These are phyloP conservation scores for Pistacia vera DNA, from an alignment of 345 rosid genomes.

Conservation along the genomic window DNA sequence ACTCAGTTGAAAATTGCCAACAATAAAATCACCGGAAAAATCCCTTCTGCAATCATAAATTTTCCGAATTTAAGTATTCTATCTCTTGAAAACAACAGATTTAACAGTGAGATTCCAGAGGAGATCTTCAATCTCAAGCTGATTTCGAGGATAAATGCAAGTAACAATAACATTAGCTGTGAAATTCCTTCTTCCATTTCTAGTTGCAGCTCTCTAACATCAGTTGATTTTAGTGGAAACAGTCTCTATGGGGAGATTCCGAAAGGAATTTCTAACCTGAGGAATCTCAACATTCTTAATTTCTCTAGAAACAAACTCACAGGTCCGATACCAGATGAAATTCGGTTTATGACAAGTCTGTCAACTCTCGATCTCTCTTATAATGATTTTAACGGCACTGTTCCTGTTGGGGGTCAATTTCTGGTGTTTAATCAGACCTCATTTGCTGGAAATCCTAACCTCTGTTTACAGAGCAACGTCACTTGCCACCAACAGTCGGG, in stretches of 20 bases:
- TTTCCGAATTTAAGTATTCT: constrained; percentile 44
- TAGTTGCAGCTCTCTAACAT: constrained; percentile 43
- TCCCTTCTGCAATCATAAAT: constrained; percentile 67
- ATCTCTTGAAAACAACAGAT: constrained; percentile 49
- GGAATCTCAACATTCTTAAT: constrained; percentile 60
- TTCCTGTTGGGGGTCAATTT: too few species aligned
- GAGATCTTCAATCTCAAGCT: constrained; percentile 41
- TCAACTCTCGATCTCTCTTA: constrained; percentile 75
- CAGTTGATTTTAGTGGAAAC: constrained; percentile 73
- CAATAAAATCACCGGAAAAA: constrained; percentile 62
- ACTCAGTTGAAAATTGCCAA: constrained; percentile 47
- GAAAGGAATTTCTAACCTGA: constrained; percentile 38
- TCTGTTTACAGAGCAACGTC: constrained; percentile 48
- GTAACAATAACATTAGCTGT: constrained; percentile 60
- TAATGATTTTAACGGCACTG: constrained; percentile 63
- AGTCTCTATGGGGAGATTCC: constrained; percentile 67
- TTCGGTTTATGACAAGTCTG: constrained; percentile 70
- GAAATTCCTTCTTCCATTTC: constrained; percentile 60
- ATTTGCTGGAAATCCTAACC: constrained; percentile 56
- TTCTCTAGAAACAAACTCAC: constrained; percentile 69
- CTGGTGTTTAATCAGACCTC: too few species aligned
- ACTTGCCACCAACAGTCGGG: constrained; percentile 36
- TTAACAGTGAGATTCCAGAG: constrained; percentile 56
- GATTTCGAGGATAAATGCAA: constrained; percentile 37
- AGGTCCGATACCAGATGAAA: constrained; percentile 67